Base-by-base conservation (phyloP, 352 stramenopile species). In the Globisporangium nunn region DNA sequence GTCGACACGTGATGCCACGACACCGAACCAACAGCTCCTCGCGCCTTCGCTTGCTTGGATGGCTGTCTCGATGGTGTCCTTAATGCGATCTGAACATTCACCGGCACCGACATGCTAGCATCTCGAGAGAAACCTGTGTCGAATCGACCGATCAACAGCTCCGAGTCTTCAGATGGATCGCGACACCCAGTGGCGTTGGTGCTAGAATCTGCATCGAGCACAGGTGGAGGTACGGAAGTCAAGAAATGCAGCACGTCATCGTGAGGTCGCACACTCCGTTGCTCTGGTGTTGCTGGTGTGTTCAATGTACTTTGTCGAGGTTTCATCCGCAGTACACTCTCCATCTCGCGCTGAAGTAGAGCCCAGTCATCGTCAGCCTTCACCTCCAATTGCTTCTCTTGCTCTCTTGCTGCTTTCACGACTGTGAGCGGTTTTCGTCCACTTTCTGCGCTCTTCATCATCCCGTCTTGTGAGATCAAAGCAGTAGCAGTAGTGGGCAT, bases 1-100 rank as follows among this genome's bases (percentile, higher is more conserved):
- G 70, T 79, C 10, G 70, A 17, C 28, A 85, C 74, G 7, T 63
- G 68, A 45, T 82, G 68, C 77, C 77, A 85, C 10, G 33, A 53
- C 14, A 50, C 30, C 30, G 50, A 10, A 12, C 30, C 48, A 6
- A 50, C 37, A 23, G 46, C 23, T 6, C 18, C 31, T 4, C 30
- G 48, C 12, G 37, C 51, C 23, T 47, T 52, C 8, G 5, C 46
- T 35, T 56, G 40, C 28, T 59, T 35, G 23, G 58, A 12, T 11
- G 56, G 50, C 3, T 5, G 15, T 23, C n/a, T 15, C 4, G 15
- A 8, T 31, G 37, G 1, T 10, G 31, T 11, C 2, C 14, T 3
- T 11, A 17, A 17, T 2, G 44, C 6, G 7, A 4, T 12, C 18
- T 7, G 12, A 28, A 18, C 44, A 49, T 30, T 30, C 3, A 12